Base-by-base conservation (phyloP, 257 asterid genomes). In the Catharanthus roseus region DNA sequence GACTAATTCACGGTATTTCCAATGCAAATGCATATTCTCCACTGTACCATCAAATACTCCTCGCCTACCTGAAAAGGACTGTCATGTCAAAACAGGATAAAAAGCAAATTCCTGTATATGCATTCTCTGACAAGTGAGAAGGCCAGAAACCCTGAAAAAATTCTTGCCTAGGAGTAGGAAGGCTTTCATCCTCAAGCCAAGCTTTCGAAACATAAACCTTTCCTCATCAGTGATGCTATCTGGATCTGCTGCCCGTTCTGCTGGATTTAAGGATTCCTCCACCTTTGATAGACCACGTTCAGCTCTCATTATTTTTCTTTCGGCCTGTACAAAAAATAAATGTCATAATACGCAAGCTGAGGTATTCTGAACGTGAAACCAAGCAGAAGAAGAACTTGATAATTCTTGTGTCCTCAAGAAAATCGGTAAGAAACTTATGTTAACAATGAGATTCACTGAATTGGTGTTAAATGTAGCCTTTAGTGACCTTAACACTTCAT, bases 11-110 rank as follows among this genome's bases (percentile, higher is more conserved):
- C 97, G 83, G 79, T 91, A 91, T 75, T 95, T 95, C 99, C 97
- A 95, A 77, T 95, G 99, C 79, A 95, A 85, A 83, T 95, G 99
- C 99, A 91, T 91, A 84, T 95, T 95, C 82, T 95, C 99, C 73
- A 95, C 96, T 0, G 99, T 95, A 79, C 99, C 99, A 72, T 84
- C 96, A 77, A 95, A 95, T 74, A 95, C 87, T 74, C 99, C 99
- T 66, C 98, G 99, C 82, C 98, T 82, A 78, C 98, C 98, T 95
- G 96, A 71, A 80, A 80, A 66, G 51, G 72, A 77, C 23, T 68
- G 23, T 72, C 41, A 29, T 42, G 76, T 63, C 70, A 78, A 51
- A 28, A 47, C 65, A 47, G 45, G 33, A 47, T 15, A 11, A 42
- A 24, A 51, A 38, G 39, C 31, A 39, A 28, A 39, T 36, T 3